These are phyloP conservation scores for Ascochyta clinopodiicola DNA, from an alignment of 2,329 filamentous ascomycete genomes.

Conservation along the genomic window DNA sequence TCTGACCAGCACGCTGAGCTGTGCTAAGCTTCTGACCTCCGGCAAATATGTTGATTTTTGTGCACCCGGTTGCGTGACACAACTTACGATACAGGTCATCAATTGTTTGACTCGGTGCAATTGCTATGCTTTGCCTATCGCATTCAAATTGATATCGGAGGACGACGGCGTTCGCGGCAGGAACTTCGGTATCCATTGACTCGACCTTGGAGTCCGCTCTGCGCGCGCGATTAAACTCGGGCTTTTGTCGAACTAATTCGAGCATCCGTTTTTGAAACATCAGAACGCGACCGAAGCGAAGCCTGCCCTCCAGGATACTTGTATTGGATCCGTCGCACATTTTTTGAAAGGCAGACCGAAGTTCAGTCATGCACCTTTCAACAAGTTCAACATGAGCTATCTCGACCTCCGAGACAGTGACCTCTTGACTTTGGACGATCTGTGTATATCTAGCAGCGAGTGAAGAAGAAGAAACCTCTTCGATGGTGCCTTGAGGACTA, in stretches of 20 bases:
- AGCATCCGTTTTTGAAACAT: constrained; percentile 46
- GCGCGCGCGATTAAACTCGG: constrained; percentile 40
- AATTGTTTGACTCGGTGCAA: constrained; percentile 75
- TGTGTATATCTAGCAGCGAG: constrained; percentile 78
- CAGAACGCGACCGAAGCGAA: constrained; percentile 41
- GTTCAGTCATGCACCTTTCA: constrained; percentile 74
- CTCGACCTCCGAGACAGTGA: constrained; percentile 57
- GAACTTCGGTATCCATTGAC: constrained; percentile 52
- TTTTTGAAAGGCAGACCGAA: constrained; percentile 26
- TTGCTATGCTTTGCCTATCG: constrained; percentile 66
- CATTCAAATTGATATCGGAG: constrained; percentile 74
- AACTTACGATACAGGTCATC: constrained; percentile 72
- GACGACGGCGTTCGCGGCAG: constrained; percentile 69
- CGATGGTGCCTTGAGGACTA: constrained; percentile 69
- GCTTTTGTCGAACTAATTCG: constrained; percentile 36
- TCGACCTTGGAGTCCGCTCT: constrained; percentile 47
- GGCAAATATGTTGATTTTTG: constrained; percentile 76
- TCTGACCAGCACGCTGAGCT: constrained; percentile 61
- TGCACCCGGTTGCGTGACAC: constrained; percentile 73
- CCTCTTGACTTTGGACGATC: constrained; percentile 42
- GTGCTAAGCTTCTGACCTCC: constrained; percentile 71
- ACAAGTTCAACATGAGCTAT: constrained; percentile 73
- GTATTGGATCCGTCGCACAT: constrained; percentile 15
- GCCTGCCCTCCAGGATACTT: constrained; percentile 25
- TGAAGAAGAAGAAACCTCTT: constrained; percentile 70